phyloP scores from a whole-genome alignment of 805 yeast species.

The Isabelozyma pseudorhagii region DNA sequence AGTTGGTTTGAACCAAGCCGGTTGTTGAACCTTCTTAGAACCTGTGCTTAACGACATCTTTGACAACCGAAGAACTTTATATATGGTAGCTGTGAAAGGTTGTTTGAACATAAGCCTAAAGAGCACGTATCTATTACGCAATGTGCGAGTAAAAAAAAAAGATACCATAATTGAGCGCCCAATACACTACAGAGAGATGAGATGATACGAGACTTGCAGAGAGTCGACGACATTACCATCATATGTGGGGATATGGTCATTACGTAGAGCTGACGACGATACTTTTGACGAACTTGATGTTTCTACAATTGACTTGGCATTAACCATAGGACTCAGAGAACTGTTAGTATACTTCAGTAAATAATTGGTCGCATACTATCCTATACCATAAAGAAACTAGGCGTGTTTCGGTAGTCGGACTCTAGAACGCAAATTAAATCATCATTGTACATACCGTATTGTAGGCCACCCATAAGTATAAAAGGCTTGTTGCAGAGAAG shows the following conservation, averaged over 20 bases:
- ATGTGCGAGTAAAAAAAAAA: neutral
- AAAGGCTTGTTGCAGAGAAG: too few species aligned
- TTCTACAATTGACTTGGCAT: too few species aligned
- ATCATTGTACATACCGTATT: conserved; percentile 22
- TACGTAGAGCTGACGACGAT: too few species aligned
- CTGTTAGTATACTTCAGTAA: conserved; percentile 7
- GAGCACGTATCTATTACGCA: neutral
- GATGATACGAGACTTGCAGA: too few species aligned
- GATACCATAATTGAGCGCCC: neutral
- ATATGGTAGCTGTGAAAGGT: neutral
- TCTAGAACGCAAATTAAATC: conserved; percentile 50
- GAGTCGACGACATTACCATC: too few species aligned
- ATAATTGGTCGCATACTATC: conserved; percentile 39
- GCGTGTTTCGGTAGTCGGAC: conserved; percentile 38
- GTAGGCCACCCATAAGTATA: neutral
- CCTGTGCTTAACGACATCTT: conserved; percentile 20
- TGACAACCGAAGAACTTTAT: conserved; percentile 2
- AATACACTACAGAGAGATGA: neutral
- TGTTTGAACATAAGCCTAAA: conserved; percentile 4
- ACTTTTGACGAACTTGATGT: too few species aligned
- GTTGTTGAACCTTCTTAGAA: conserved; percentile 25
- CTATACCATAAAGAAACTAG: conserved; percentile 39
- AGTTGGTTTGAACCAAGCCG: conserved; percentile 30
- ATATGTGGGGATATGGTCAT: too few species aligned
- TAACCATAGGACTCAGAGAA: too few species aligned